These are phyloP conservation scores for Phialocephala sp. DNA, from an alignment of 2,329 filamentous ascomycete species.

Conservation along the genomic window DNA sequence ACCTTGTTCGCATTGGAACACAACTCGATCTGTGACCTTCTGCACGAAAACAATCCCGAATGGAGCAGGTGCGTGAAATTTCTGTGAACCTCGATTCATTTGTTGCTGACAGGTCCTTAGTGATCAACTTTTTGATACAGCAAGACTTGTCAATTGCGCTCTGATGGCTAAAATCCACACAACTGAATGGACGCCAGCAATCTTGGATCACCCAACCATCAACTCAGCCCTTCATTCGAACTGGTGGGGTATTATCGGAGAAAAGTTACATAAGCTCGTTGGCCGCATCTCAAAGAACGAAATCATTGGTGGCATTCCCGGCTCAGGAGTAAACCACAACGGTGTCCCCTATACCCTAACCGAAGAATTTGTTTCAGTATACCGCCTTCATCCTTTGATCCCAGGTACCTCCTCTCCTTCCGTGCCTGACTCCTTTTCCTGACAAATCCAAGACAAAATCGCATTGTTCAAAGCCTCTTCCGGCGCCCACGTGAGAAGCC, in stretches of 20 bases:
- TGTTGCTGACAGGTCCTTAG: neutral
- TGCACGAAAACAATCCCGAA: constrained; percentile 22
- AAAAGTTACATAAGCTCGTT: constrained; percentile 26
- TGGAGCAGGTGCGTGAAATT: constrained; percentile 18
- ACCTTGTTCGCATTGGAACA: constrained; percentile 29
- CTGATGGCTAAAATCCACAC: constrained; percentile 31
- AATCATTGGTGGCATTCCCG: constrained; percentile 26
- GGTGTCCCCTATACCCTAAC: constrained; percentile 26
- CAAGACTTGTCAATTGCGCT: constrained; percentile 26
- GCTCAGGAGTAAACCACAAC: constrained; percentile 22
- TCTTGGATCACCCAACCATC: constrained; percentile 25
- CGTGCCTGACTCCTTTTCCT: neutral
- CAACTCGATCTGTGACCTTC: constrained; percentile 27
- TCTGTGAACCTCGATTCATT: too few relatives aligned
- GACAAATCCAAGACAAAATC: constrained; percentile 22
- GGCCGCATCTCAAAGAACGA: constrained; percentile 29
- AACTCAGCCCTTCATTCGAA: constrained; percentile 23
- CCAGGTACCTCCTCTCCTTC: constrained; percentile 16
- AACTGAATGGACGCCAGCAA: constrained; percentile 28
- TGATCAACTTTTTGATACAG: constrained; percentile 21
- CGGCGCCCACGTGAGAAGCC: constrained; percentile 22
- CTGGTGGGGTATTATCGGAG: constrained; percentile 29
- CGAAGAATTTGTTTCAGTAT: constrained; percentile 30
- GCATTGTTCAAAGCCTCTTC: constrained; percentile 24
- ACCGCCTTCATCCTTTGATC: constrained; percentile 27